Base-by-base conservation (phyloP, 192 early-diverging fungal species). In the Mortierella alpina region DNA sequence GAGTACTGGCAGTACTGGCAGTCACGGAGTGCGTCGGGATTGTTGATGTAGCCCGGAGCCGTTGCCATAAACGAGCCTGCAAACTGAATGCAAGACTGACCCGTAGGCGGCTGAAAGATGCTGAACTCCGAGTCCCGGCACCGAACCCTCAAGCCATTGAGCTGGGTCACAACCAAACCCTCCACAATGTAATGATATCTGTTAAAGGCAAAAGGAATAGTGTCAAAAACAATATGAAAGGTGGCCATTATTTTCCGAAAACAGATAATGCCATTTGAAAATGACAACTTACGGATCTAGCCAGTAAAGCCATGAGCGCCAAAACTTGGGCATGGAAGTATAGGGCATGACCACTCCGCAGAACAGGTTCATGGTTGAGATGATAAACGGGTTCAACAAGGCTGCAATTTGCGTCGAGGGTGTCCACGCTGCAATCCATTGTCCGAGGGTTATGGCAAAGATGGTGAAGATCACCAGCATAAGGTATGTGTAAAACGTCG, bases 361-460 rank as follows among this genome's bases (percentile, higher is more conserved):
- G 82, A 93, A 95, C 55, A 95, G 78, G 63, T 89, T 87, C 59
- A 92, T 85, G 57, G 91, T 84, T 1, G 89, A 86, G 6, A 92
- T 86, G 53, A 90, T 82, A 31, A 93, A 86, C 1, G 92, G 92
- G 55, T 91, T 90, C 31, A 93, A 59, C 70, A 93, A 82, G 8
- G 88, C 83, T 2, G 90, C 90, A 11, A 88, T 70, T 7, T 85
- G 70, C 7, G 86, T 83, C 54, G 70, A 85, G 17, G 91, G 90
- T 13, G 88, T 86, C 59, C 91, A 87, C n/a, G 91, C 83, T 0
- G 90, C 92, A 60, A 95, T 88, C 58, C 87, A 85, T 75, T 93
- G 92, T 64, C 92, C 92, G 40, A 95, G 79, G 1, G 89, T 89
- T 0, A 93, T 73, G 44, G 90, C 84, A 82, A 92, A 95, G 18